phyloP scores from a whole-genome alignment of 148 eudicot species.

The Chenopodium quinoa region DNA sequence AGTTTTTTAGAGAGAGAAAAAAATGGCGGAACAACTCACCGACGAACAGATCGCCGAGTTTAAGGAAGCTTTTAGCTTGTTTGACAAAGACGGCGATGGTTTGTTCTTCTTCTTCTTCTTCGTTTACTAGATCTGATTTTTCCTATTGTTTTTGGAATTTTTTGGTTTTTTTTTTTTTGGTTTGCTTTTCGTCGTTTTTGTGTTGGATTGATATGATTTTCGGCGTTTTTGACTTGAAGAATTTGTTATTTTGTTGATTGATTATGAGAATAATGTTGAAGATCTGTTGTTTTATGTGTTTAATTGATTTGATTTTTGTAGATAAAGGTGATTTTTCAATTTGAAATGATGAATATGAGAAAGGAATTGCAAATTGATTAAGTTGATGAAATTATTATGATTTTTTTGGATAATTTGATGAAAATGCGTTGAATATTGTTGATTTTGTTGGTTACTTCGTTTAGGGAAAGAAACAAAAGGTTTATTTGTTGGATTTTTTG shows the following conservation, averaged over 20 bases:
- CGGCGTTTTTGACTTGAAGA: background rate
- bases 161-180: background rate
- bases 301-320: background rate
- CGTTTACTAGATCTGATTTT: conserved; percentile 4
- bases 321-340: background rate
- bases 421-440: background rate
- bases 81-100: conserved; percentile 76
- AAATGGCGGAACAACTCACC: conserved; percentile 61
- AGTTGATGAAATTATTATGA: background rate
- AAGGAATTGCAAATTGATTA: background rate
- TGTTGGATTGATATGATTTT: background rate
- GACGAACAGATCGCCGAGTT: conserved; percentile 77
- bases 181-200: background rate
- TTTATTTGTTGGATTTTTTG: background rate
- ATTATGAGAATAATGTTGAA: background rate
- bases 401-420: background rate
- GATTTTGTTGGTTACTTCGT: background rate
- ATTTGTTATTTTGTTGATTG: background rate
- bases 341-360: background rate
- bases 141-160: background rate
- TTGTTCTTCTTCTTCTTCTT: conserved; percentile 7
- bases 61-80: conserved; percentile 66
- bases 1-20: conserved; percentile 1
- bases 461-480: background rate
- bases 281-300: conserved; percentile 15